Percentiles rank a stretch among this genome's conserved stretches.
Evolutionary conservation across 2,329 filamentous ascomycete species (phyloP).

Genomic region (Calonectria multiphialidica): DNA sequence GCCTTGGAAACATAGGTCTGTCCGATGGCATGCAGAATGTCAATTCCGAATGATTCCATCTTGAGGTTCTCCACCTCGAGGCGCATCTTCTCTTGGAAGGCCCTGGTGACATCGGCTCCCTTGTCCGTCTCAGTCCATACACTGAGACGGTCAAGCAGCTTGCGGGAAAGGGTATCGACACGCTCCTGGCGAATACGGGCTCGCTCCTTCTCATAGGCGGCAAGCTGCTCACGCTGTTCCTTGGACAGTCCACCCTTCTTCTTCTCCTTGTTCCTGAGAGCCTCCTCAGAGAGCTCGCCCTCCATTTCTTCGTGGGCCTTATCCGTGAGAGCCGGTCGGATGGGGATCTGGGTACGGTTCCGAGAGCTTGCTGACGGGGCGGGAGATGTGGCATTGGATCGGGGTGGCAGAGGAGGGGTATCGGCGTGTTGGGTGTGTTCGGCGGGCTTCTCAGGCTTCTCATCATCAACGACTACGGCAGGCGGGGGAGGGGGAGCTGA

Average conservation of each 20-base stretch:
- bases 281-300: conserved; percentile 75
- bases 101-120: conserved; percentile 82
- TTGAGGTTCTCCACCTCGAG: conserved; percentile 98
- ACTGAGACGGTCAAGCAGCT: conserved; percentile 89
- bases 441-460: conserved; percentile 49
- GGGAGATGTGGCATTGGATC: conserved; percentile 53
- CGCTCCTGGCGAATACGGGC: conserved; percentile 88
- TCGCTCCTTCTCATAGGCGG: conserved; percentile 89
- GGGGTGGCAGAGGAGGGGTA: conserved; percentile 44
- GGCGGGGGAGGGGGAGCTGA: conserved; percentile 51
- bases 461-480: conserved; percentile 55
- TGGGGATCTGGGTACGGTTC: conserved; percentile 70
- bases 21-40: conserved; percentile 95
- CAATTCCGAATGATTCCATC: conserved; percentile 98
- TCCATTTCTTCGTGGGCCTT: conserved; percentile 73
- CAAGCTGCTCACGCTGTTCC: conserved; percentile 93
- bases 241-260: conserved; percentile 89
- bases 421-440: conserved; percentile 13
- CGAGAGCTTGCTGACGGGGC: conserved; percentile 57
- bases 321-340: conserved; percentile 90
- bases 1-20: conserved; percentile 91
- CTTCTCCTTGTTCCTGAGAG: conserved; percentile 70
- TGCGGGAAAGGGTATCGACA: conserved; percentile 84
- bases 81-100: conserved; percentile 94
- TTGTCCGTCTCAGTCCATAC: conserved; percentile 99